Base-by-base conservation (phyloP, 192 early-diverging fungal species). In the Rhizophagus clarus region DNA sequence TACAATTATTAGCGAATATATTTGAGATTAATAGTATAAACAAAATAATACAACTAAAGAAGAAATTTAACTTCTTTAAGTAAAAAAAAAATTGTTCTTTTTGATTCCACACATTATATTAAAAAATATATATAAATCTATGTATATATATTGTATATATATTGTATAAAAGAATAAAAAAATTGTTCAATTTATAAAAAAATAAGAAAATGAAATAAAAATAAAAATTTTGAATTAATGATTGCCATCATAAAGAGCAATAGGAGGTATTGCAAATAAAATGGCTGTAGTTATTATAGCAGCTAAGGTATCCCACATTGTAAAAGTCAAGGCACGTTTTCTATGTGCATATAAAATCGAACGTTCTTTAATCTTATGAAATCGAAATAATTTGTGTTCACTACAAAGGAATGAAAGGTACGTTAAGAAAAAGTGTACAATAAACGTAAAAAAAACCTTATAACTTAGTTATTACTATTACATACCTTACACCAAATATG, bases 401-500 rank as follows among this genome's bases (percentile, higher is more conserved):
- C 77, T 79, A 29, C 32, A 72, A 40, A 42, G 12, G 14, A 26
- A 28, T 28, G 4, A 31, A 31, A 20, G 1, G 17, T 9, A 56
- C 20, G n/a, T 28, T 12, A 31, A 6, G 29, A 51, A 51, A 37
- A 47, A 17, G 11, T 51, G 26, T 26, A 51, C 2, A 7, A 40
- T 40, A 40, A 40, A 40, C 37, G 8, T 40, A 7, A 7, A 5
- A 8, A 40, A 40, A 5, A 37, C 0, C 37, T 9, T 40, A 40
- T 24, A 31, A 73, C 42, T 45, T 45, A 28, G 31, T 17, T 49
- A 56, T 20, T 40, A 24, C 42, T 49, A 51, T 4, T 40, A 17
- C 42, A 31, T 79, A 86, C 85, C 81, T 81, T 51, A 79, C 80
- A 31, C 82, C 81, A 32, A 81, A 71, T 7, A 83, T 29, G 26